Evolutionary conservation across 768 basidiomycete species (phyloP).

Genomic region (Hericium coralloides): DNA sequence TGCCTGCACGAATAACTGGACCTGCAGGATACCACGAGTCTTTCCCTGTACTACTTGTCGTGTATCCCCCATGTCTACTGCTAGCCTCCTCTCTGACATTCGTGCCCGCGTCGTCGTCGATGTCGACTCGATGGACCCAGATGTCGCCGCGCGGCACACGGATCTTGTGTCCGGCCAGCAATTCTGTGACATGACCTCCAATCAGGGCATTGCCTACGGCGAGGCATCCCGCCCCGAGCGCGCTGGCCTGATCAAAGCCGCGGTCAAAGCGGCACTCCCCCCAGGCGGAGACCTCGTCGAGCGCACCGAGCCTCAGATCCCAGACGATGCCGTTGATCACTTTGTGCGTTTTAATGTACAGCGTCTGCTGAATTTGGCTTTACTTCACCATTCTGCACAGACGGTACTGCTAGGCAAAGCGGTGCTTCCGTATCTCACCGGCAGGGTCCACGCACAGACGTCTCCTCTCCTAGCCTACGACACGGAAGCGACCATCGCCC

Average conservation of each 20-base stretch:
- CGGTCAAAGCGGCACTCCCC: conserved; percentile 17
- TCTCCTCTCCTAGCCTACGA: conserved; percentile 34
- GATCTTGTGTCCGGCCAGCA: conserved; percentile 9
- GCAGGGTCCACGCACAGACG: conserved; percentile 37
- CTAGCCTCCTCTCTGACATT: conserved; percentile 28
- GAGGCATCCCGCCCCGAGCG: conserved; percentile 27
- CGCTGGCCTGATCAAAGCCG: conserved; percentile 22
- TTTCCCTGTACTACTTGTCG: background rate
- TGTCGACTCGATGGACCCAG: conserved; percentile 42
- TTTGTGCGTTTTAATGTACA: conserved; percentile 22
- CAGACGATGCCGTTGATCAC: conserved; percentile 29
- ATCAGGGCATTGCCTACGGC: conserved; percentile 35
- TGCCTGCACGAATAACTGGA: background rate
- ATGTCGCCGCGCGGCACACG: conserved; percentile 26
- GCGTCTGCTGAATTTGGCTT: too few species aligned
- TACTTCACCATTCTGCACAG: conserved; percentile 16
- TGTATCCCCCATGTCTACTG: conserved; percentile 10
- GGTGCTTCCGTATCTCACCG: conserved; percentile 31
- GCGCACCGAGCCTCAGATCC: conserved; percentile 15
- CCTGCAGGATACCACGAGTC: background rate
- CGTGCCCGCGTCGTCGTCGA: conserved; percentile 29
- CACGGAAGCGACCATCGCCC: conserved; percentile 31
- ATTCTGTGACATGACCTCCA: conserved; percentile 43
- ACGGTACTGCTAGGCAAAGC: conserved; percentile 36
- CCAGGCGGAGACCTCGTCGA: background rate